Base-by-base conservation (phyloP, 2,329 filamentous ascomycete species). In the Xylaria sp. region DNA sequence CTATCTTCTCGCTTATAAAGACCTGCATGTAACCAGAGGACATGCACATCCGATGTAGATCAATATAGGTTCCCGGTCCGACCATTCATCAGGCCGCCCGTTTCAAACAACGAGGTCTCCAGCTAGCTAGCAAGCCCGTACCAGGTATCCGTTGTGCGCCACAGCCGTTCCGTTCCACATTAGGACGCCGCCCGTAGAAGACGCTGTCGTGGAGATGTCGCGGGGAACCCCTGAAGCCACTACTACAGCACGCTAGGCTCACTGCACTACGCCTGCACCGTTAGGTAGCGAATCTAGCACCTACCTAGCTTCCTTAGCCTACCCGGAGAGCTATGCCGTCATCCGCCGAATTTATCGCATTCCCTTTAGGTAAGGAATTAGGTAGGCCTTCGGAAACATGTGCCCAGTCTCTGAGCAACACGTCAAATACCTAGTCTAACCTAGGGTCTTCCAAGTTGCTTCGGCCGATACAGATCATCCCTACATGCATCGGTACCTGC, bases 141-240 rank as follows among this genome's bases (percentile, higher is more conserved):
- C 48, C 48, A 51, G 21, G 48, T 51, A 45, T 27, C 27, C 54
- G 9, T 21, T 60, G 11, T 60, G 55, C 60, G 39, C 54, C 39
- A 64, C 65, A 55, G 42, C 65, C 61, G 61, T 36, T 53, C 61
- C 51, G 51, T 65, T 64, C 65, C 61, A 53, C 56, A 61, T 61
- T 60, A 8, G 27, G 39, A 36, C 17, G 48, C 34, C 19, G 27
- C 14, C 34, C 19, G 27, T 11, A 50, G 12, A 36, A 55, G 21
- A 47, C 61, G 24, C 47, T 50, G 39, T 63, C 60, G n/a, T 50
- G 14, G 36, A 47, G 17, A n/a, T n/a, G n/a, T 50, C 42, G 55
- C 42, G 50, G 59, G 55, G 59, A 59, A 58, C 30, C 34, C 55
- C 59, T 50, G 51, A n/a, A n/a, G n/a, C 42, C 42, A 17, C 42